Base-by-base conservation (phyloP, 1,284 basidiomycete genomes). In the Naganishia sp. region DNA sequence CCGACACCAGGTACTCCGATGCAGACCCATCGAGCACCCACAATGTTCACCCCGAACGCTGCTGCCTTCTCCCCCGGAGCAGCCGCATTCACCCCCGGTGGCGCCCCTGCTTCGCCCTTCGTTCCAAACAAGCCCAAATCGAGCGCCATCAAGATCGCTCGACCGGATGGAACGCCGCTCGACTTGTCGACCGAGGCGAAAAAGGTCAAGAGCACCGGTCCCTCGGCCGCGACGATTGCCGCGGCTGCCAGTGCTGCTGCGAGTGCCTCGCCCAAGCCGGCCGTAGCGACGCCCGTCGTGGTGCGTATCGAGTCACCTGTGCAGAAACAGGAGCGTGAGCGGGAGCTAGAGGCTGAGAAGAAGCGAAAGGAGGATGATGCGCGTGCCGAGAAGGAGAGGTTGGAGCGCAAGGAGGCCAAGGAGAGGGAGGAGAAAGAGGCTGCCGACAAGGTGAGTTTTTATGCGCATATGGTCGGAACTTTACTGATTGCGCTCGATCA, bases 251-350 rank as follows among this genome's bases (percentile, higher is more conserved):
- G 53, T 18, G 31, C 31, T 21, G 61, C 44, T 39, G 57, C 68
- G 15, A 50, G 63, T 0, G 68, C 72, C 21, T 55, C 73, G 43
- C 57, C 63, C 55, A 52, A 67, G 66, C n/a, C 70, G 71, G 56
- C 68, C 70, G 4, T 69, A 71, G 21, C 56, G 16, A 56, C 61
- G 11, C 68, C 65, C 23, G 75, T 78, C 11, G 69, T 78, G 18
- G 78, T 83, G 1, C 77, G 83, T 49, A 75, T 84, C 55, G 84
- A 85, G 74, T 82, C 80, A 0, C 81, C 81, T 67, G 82, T 83
- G 69, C 81, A 82, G 65, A 78, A 76, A 69, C 75, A 76, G 65
- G 68, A 68, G n/a, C 71, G 80, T 45, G 63, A 80, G 15, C 76
- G 75, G n/a, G 79, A 79, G 65, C 77, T 79, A 54, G 50, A 53